A percentile compares a stretch with the other conserved stretches of the same genome.
These are phyloP conservation scores for Solanum virginianum DNA, from an alignment of 257 asterid species.

Conservation along the genomic window DNA sequence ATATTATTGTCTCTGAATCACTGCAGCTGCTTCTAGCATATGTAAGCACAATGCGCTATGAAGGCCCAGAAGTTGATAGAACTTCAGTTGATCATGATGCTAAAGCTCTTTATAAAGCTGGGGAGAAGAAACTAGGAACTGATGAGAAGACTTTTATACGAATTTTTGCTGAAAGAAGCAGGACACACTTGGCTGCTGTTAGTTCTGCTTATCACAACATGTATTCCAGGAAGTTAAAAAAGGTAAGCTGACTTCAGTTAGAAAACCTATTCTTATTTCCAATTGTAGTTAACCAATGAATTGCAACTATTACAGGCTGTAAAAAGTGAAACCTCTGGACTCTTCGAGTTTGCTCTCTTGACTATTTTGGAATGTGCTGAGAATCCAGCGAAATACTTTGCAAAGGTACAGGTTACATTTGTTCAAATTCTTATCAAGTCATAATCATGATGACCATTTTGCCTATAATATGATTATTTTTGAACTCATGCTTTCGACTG, in stretches of 20 bases:
- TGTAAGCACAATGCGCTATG: constrained; percentile 42
- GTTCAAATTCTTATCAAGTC: neutral
- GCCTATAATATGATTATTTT: neutral
- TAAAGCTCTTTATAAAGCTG: constrained; percentile 77
- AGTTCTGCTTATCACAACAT: constrained; percentile 47
- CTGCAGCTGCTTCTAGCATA: constrained; percentile 72
- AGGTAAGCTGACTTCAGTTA: constrained; percentile 27
- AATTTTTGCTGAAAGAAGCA: constrained; percentile 68
- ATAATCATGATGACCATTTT: neutral
- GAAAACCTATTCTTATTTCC: neutral
- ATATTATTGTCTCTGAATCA: neutral
- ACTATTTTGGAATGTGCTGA: constrained; percentile 65
- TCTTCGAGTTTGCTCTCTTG: constrained; percentile 61
- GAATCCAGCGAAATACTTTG: constrained; percentile 71
- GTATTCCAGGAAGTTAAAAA: constrained; percentile 58
- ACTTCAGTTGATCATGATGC: constrained; percentile 71
- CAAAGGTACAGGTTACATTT: constrained; percentile 46
- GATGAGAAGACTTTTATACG: constrained; percentile 69
- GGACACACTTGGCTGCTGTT: constrained; percentile 65
- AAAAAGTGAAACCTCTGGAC: constrained; percentile 78
- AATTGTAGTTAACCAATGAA: neutral
- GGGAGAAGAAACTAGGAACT: constrained; percentile 82
- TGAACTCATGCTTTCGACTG: neutral
- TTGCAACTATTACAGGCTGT: constrained; percentile 49
- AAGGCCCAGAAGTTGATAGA: constrained; percentile 85